Percentiles rank a stretch among this genome's conserved stretches.
phyloP scores from a whole-genome alignment of 371 early-diverging fungal genomes.

The Actinomortierella ambigua region DNA sequence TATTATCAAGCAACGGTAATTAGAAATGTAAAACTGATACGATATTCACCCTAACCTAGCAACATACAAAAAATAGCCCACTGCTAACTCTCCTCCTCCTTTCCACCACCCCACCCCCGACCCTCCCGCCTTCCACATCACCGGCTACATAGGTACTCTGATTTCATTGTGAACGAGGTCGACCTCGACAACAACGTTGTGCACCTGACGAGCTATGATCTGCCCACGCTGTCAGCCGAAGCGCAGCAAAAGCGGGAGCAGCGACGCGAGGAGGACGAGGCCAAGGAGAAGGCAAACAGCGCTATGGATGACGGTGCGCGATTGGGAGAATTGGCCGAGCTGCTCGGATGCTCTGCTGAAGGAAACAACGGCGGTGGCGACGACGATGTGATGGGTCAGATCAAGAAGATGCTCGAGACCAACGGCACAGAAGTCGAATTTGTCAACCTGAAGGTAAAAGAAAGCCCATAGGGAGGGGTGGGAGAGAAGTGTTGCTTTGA shows the following conservation, averaged over 20 bases:
- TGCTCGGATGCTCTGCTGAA: slow-evolving; percentile 18
- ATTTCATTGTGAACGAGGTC: slow-evolving; percentile 96
- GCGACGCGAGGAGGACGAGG: slow-evolving; percentile 20
- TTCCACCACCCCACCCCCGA: slow-evolving; percentile 10
- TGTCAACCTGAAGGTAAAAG: slow-evolving; percentile 46
- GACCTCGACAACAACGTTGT: slow-evolving; percentile 77
- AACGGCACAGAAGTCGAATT: slow-evolving; percentile 38
- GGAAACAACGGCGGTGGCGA: too few relatives aligned
- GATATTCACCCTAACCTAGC: slow-evolving; percentile 28
- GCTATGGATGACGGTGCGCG: slow-evolving; percentile 25
- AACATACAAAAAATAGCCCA: not conserved
- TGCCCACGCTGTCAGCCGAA: slow-evolving; percentile 26
- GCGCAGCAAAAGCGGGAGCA: slow-evolving; percentile 17
- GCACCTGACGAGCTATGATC: slow-evolving; percentile 56
- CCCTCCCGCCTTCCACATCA: not conserved
- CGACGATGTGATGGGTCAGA: slow-evolving; percentile 40
- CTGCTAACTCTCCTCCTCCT: not conserved
- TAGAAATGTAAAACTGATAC: slow-evolving; percentile 41
- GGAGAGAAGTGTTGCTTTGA: slow-evolving; percentile 8
- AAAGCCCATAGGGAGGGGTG: slow-evolving; percentile 1
- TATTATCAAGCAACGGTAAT: slow-evolving; percentile 79
- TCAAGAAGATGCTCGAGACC: slow-evolving; percentile 49
- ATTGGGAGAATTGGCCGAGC: slow-evolving; percentile 16
- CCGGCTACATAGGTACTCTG: slow-evolving; percentile 54
- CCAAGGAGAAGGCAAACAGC: slow-evolving; percentile 29